Conservation (phyloP, 2,329 filamentous ascomycete genomes). For the Aspergillus calidoustus region DNA sequence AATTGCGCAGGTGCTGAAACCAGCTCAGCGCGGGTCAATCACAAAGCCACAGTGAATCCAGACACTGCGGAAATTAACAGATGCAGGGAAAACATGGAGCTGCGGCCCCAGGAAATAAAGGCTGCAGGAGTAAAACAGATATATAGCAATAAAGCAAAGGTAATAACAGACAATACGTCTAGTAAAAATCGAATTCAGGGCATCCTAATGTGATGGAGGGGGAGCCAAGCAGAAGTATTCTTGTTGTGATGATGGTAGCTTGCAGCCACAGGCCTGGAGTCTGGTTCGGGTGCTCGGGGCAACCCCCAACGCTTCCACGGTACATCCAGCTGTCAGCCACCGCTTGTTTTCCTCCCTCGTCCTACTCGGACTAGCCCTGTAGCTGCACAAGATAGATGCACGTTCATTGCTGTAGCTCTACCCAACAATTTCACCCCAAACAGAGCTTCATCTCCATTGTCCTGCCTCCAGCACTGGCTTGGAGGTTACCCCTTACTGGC, state of each 20-base stretch:
- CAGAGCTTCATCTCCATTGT: neutral
- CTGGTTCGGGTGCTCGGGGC: conserved; percentile 29
- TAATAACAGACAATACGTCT: neutral
- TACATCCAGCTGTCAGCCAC: conserved; percentile 6
- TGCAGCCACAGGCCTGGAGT: conserved; percentile 1
- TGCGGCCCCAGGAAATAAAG: conserved; percentile 17
- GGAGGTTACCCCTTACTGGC: neutral
- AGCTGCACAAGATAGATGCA: neutral
- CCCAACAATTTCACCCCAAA: neutral
- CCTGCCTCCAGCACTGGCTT: neutral
- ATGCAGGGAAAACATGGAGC: conserved; percentile 26
- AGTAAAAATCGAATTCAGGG: neutral
- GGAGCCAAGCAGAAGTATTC: conserved; percentile 4
- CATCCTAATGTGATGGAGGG: conserved; percentile 6
- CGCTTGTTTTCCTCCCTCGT: neutral
- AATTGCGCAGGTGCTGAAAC: conserved; percentile 19
- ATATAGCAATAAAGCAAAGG: conserved; percentile 12
- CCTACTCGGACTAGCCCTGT: neutral
- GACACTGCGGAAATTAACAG: conserved; percentile 22
- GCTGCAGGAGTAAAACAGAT: conserved; percentile 12
- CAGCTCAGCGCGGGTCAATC: conserved; percentile 28
- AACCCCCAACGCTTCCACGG: conserved; percentile 22
- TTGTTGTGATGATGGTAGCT: conserved; percentile 20
- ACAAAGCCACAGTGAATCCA: conserved; percentile 25
- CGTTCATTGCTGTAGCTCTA: neutral